Evolutionary conservation across 2,329 filamentous ascomycete species (phyloP), one percentile per base, ranked within the genome.

Genomic region (Arthrocladium fulminans): DNA sequence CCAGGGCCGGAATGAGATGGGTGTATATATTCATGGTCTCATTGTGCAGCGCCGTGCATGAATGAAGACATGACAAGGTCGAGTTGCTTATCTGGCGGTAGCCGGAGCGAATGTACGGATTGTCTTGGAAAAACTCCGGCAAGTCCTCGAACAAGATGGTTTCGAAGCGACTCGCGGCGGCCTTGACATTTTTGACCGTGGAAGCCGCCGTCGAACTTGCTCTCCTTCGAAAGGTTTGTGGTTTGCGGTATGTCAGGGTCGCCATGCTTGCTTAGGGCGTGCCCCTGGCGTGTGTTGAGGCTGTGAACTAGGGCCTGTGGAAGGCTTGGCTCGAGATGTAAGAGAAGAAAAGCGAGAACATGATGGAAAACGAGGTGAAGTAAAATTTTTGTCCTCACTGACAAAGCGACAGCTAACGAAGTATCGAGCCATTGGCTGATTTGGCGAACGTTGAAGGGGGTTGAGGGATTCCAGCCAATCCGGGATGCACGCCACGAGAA

Each of bases 1-100:
- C 17, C 2, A 72, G 34, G 9, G 64, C 69, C 0, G 73, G 72
- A 2, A 76, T 53, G 3, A 76, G 61, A 54, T 73, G 68, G 13
- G 68, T 66, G 53, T 64, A 70, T 40, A 72, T 71, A 51, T 71
- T 72, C 55, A 64, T 53, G 0, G 65, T 61, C 55, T 73, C 69
- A 51, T 72, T 72, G 57, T 72, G 70, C 10, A 67, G 51, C 56
- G 70, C 69, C 3, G 57, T 49, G 61, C 64, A 67, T 53, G 70
- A 73, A 13, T 55, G 47, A 45, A 73, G 56, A 51, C 64, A 74
- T 6, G 50, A 54, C 2, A 40, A 45, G 12, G 57, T 55, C 0
- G 70, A 73, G 37, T 62, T 55, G 7, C 65, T 67, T 10, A 65
- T 63, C 7, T 67, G 67, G 12, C 71, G 68, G 53, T 74, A 75